phyloP scores from a whole-genome alignment of 2,329 filamentous ascomycete species.

The Rugonectria rugulosa region DNA sequence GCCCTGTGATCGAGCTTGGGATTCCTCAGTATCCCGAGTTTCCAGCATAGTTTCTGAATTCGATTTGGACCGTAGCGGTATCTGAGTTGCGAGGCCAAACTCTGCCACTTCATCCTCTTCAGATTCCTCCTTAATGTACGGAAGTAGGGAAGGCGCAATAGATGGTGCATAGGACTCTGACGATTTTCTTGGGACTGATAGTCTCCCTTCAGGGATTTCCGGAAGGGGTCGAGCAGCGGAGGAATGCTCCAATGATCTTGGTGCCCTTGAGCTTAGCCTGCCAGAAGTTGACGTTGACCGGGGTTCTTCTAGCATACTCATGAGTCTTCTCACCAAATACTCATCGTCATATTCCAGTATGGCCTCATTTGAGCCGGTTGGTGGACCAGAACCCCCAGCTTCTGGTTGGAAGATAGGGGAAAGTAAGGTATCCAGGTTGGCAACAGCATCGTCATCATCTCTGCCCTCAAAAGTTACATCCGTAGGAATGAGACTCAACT shows the following conservation, averaged over 20 bases:
- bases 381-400: not conserved
- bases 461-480: not conserved
- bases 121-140: constrained; percentile 33
- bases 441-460: no score
- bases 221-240: constrained; percentile 29
- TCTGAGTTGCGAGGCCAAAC: constrained; percentile 14
- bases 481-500: constrained; percentile 56
- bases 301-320: not conserved
- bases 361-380: no score
- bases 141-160: constrained; percentile 24
- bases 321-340: not conserved
- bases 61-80: constrained; percentile 18
- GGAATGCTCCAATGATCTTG: not conserved
- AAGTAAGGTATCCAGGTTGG: not conserved
- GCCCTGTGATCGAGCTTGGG: not conserved
- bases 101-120: constrained; percentile 20
- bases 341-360: not conserved
- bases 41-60: not conserved
- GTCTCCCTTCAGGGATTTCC: constrained; percentile 25
- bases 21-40: not conserved
- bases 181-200: constrained; percentile 5
- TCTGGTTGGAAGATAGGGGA: not conserved
- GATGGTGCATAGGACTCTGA: constrained; percentile 15
- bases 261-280: not conserved
- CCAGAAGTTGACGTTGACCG: not conserved